Percentiles rank a stretch among this genome's conserved stretches.
phyloP scores from a whole-genome alignment of 2,329 filamentous ascomycete genomes.

The Sporothrix brunneoviolacea region DNA sequence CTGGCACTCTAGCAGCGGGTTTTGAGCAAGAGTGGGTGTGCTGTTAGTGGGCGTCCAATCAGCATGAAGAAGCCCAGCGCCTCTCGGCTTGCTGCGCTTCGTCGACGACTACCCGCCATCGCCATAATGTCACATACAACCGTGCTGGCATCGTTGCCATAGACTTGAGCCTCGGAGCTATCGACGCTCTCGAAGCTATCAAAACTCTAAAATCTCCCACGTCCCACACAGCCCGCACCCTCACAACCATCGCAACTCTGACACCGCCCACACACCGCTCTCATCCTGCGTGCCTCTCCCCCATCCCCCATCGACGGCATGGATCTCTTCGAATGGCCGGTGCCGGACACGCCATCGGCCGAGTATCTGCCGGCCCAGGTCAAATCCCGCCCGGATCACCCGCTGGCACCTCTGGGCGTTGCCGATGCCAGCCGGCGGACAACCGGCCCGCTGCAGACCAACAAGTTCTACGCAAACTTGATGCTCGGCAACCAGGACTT shows the following conservation, averaged over 20 bases:
- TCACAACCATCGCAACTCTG: too few species aligned
- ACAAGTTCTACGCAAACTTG: slow-evolving; percentile 78
- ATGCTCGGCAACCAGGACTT: slow-evolving; percentile 66
- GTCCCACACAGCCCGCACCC: too few species aligned
- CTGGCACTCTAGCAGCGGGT: too few species aligned
- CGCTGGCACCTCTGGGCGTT: slow-evolving; percentile 49
- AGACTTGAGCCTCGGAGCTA: too few species aligned
- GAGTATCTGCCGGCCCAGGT: slow-evolving; percentile 43
- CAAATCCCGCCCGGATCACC: slow-evolving; percentile 46
- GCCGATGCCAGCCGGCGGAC: slow-evolving; percentile 20
- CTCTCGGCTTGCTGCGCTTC: slow-evolving; percentile 33
- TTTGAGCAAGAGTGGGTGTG: too few species aligned
- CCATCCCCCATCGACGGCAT: slow-evolving; percentile 14
- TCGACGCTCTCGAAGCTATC: too few species aligned
- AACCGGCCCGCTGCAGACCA: slow-evolving; percentile 56
- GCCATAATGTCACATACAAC: too few species aligned
- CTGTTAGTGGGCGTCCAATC: neutral
- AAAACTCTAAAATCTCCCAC: too few species aligned
- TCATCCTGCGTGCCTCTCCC: slow-evolving; percentile 7
- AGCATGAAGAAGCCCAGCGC: neutral
- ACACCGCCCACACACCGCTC: too few species aligned
- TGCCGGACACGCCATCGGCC: slow-evolving; percentile 36
- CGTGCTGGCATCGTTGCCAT: neutral
- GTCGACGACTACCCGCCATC: slow-evolving; percentile 3
- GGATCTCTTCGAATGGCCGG: slow-evolving; percentile 51